Evolutionary conservation across 345 rosid species (phyloP).

Genomic region (Citrus reticulata): DNA sequence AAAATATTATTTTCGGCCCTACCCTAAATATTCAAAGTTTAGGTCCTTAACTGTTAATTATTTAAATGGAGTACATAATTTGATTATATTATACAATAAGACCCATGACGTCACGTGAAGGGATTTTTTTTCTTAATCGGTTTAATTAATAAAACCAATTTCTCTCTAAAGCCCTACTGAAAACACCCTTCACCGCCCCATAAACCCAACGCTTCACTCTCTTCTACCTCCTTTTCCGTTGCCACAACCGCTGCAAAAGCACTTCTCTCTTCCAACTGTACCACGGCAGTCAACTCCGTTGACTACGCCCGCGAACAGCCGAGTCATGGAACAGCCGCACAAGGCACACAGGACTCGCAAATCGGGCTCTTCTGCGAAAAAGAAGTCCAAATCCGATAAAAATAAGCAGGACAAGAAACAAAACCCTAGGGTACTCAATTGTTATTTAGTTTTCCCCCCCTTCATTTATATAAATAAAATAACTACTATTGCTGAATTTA

Average conservation of each 20-base stretch:
- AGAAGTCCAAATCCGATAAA: slow-evolving; percentile 45
- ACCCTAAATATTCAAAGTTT: too few relatives aligned
- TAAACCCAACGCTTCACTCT: not conserved
- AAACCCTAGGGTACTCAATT: slow-evolving; percentile 58
- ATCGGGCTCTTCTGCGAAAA: slow-evolving; percentile 66
- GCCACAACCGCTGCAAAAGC: not conserved
- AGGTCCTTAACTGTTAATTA: too few relatives aligned
- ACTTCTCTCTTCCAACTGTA: not conserved
- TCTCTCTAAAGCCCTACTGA: not conserved
- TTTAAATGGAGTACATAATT: too few relatives aligned
- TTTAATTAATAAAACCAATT: too few relatives aligned
- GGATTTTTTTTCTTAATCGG: too few relatives aligned
- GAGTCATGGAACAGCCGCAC: slow-evolving; percentile 44
- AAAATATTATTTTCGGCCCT: too few relatives aligned
- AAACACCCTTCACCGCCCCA: not conserved
- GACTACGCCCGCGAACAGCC: slow-evolving; percentile 12
- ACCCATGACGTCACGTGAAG: not conserved
- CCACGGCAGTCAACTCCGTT: not conserved
- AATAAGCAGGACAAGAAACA: slow-evolving; percentile 41
- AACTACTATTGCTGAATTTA: not conserved
- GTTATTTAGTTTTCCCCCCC: not conserved
- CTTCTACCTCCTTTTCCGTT: not conserved
- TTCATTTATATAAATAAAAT: too few relatives aligned
- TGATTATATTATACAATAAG: not conserved
- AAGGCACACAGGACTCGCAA: slow-evolving; percentile 68